phyloP scores from a whole-genome alignment of 169 alveolate species.

The Blepharisma undulans region DNA sequence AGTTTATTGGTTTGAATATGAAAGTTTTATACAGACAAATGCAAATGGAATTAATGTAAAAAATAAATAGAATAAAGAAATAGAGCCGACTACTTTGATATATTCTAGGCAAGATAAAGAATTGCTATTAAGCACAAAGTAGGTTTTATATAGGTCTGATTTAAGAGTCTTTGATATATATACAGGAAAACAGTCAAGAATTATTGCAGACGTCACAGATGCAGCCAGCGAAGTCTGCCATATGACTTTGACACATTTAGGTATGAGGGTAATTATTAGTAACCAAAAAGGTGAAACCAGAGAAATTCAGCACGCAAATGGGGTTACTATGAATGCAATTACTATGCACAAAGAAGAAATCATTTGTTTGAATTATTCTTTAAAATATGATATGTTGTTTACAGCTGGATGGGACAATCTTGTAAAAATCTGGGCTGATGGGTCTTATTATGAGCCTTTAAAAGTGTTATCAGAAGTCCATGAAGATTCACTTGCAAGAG shows the following conservation, averaged over 20 bases:
- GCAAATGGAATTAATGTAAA: slow-evolving; percentile 3
- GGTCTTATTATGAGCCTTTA: not conserved
- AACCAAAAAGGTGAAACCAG: not conserved
- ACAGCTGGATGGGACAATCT: not conserved
- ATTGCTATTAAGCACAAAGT: not conserved
- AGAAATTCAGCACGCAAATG: not conserved
- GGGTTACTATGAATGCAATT: not conserved
- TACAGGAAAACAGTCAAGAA: not conserved
- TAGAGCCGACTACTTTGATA: not conserved
- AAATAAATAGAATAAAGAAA: not conserved
- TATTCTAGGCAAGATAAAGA: not conserved
- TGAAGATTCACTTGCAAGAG: not conserved
- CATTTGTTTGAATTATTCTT: not conserved
- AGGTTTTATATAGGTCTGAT: not conserved
- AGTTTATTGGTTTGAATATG: slow-evolving; percentile 8
- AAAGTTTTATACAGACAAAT: not conserved
- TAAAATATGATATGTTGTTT: not conserved
- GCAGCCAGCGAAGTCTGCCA: not conserved
- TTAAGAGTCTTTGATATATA: not conserved
- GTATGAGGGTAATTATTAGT: not conserved
- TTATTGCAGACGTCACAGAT: not conserved
- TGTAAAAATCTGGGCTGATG: not conserved
- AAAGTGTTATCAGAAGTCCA: not conserved
- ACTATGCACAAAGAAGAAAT: not conserved
- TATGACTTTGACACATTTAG: not conserved